Conservation (phyloP, 768 basidiomycete genomes). For the Pisolithus microcarpus region DNA sequence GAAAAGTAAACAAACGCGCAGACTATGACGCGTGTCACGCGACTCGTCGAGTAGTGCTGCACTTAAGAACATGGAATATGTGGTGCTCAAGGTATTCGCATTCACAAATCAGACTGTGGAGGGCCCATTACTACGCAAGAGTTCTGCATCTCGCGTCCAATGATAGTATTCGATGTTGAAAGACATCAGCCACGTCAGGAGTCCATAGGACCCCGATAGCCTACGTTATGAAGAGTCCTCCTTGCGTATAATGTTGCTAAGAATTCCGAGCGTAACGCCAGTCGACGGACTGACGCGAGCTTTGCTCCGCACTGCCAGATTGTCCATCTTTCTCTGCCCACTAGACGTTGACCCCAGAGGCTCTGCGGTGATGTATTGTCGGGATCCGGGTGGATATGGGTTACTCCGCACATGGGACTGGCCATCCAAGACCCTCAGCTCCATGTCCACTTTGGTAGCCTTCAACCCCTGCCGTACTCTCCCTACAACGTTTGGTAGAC, state of each 20-base stretch:
- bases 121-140: too few species aligned
- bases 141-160: too few species aligned
- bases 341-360: constrained; percentile 7
- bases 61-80: too few species aligned
- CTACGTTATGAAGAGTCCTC: background rate
- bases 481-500: constrained; percentile 43
- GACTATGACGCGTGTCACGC: constrained; percentile 16
- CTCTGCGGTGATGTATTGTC: constrained; percentile 37
- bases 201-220: background rate
- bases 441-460: constrained; percentile 27
- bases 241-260: background rate
- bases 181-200: too few species aligned
- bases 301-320: background rate
- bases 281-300: background rate
- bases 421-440: constrained; percentile 24
- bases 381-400: constrained; percentile 42
- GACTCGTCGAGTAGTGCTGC: background rate
- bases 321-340: background rate
- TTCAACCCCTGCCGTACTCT: constrained; percentile 31
- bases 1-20: constrained; percentile 22
- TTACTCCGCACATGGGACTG: constrained; percentile 33
- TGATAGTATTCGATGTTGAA: too few species aligned
- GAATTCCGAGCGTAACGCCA: background rate
- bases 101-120: too few species aligned
- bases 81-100: too few species aligned